Base-by-base conservation (phyloP, 768 basidiomycete genomes). In the Russula abietina region DNA sequence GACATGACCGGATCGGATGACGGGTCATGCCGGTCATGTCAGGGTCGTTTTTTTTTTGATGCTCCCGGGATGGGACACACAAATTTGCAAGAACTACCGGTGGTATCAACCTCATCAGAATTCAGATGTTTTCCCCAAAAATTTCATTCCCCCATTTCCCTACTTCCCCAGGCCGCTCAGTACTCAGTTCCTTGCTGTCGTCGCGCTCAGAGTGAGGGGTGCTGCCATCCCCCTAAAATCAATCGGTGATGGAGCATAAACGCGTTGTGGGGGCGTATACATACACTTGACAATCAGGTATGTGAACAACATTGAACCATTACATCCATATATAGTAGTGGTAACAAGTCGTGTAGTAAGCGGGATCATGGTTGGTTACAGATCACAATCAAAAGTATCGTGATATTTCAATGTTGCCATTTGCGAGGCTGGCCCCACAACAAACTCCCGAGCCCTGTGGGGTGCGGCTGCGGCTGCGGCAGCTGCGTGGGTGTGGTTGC, bases 361-460 rank as follows among this genome's bases (percentile, higher is more conserved):
- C 4, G 19, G n/a, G 41, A 30, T 19, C 55, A 55, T 16, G 55
- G 55, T 45, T 28, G 30, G 41, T 43, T 45, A 32, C 39, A 9
- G 30, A 19, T 19, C 16, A 16, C n/a, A 45, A 33, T 24, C 30
- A 54, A 22, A 33, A 26, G 28, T 3, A 11, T 17, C 19, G 14
- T 12, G 59, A 39, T 59, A 45, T 41, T 41, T 50, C 30, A 45
- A 38, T 3, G 43, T 33, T 9, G 32, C 26, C 17, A 60, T 41
- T 60, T 64, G 41, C 58, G 57, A 17, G 48, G 7, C 2, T 53
- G 46, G 14, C 54, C 58, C 63, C 63, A 64, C 14, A 60, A 60
- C 24, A 60, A 33, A 16, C 46, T 59, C 14, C 62, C 52, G 28
- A 30, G 8, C 22, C 22, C 24, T n/a, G 55, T 8, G 11, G n/a